Evolutionary conservation across 1,284 basidiomycete genomes (phyloP), one percentile per base, ranked within the genome.

Genomic region (Ceraceosorus bombacis): DNA sequence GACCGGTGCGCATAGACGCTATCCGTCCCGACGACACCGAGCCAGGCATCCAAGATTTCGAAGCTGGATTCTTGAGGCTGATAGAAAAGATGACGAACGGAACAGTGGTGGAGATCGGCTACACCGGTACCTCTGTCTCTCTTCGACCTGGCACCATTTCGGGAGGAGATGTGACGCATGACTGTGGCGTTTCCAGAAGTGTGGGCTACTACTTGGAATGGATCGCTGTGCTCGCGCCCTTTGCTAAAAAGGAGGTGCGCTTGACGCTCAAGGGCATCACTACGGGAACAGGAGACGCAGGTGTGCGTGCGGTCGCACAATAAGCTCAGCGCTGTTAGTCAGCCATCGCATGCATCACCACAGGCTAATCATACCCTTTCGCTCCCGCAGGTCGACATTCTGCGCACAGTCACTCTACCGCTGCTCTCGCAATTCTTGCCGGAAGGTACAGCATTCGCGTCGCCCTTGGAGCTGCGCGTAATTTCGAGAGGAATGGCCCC

Each of bases 181-280:
- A 93, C 38, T 96, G 93, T 72, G 88, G 91, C 17, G 79, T 87
- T 7, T 88, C 89, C 8, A 83, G 91, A 39, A 87, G 89, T 15
- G 82, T 98, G 48, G 94, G 95, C 7, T 98, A 97, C 80, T 98
- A 89, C 77, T 81, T 98, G 39, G 94, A 98, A 74, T 88, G 91
- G 39, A 77, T 97, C 4, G 81, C 95, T 8, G 88, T 90, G 80
- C 81, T 98, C 1, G 93, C 90, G 1, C 91, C 93, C 0, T 98
- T 98, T 76, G 84, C 90, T 41, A 98, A 98, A 81, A 88, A 85
- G 68, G 86, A 91, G 3, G 76, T 98, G 52, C 82, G 86, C 51
- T 78, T 96, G 36, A 92, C 86, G 0, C 78, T 98, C 53, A 83
- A 84, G 60, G 95, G 95, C 1, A 86, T 98, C 60, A 98, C 95